Base-by-base conservation (phyloP, 2,329 filamentous ascomycete species). In the Epichloe scottii region DNA sequence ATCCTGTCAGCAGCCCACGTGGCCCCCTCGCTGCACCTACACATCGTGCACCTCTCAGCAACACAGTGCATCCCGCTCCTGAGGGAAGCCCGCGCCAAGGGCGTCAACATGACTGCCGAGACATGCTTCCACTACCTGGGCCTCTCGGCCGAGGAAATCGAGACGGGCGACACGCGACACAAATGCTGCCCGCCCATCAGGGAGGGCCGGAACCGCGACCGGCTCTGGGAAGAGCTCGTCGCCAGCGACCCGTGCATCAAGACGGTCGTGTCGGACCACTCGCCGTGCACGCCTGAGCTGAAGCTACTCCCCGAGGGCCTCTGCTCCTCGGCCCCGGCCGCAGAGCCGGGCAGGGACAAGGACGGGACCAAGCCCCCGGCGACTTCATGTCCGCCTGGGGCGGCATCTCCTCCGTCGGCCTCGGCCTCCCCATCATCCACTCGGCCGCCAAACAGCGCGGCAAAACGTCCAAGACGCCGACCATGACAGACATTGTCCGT, bases 361-460 rank as follows among this genome's bases (percentile, higher is more conserved):
- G 30, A 41, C 40, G 44, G 15, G 23, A 14, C 21, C 23, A 46
- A 58, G 40, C 57, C 30, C 26, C 59, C 3, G 93, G 93, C 38
- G 88, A 97, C 70, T 97, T 98, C 76, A 93, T 97, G 70, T 82
- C 85, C 4, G 90, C 90, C 1, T 98, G 93, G 93, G 93, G 93
- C 50, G 93, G 93, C 14, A 95, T 98, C 62, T 91, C 87, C 4
- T 93, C 87, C 4, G 91, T 98, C 17, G 93, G 93, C 0, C 79
- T 98, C 1, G 93, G 93, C 0, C 76, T 98, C 4, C 88, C 89
- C 4, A 95, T 98, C 57, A 76, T 98, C 5, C 85, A 90, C 81
- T 90, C 88, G 0, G 82, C 89, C 43, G 77, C 86, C 34, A 73
- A 76, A 63, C 76, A 79, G 55, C 77, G 86, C 40, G 71, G 78